Conservation (phyloP, 1,284 basidiomycete species). For the Microstroma glucosiphilum region DNA sequence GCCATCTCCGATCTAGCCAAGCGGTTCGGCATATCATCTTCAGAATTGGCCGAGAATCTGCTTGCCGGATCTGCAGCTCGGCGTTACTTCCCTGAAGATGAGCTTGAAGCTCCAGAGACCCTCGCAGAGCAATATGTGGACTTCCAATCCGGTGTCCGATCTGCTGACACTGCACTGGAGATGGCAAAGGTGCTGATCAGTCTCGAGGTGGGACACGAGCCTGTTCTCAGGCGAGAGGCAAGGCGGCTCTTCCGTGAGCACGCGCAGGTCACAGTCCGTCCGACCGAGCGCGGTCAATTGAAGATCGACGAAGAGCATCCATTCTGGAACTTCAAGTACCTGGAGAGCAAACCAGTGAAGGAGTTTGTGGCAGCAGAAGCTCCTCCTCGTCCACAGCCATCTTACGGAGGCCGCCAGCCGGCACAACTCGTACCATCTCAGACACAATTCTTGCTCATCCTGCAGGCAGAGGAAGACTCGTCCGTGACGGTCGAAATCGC, state of each 20-base stretch:
- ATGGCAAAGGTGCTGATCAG: slow-evolving; percentile 74
- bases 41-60: slow-evolving; percentile 75
- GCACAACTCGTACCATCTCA: slow-evolving; percentile 22
- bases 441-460: slow-evolving; percentile 81
- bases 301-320: slow-evolving; percentile 86
- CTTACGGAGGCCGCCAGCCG: slow-evolving; percentile 1
- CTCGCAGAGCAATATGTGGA: slow-evolving; percentile 46
- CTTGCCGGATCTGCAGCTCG: slow-evolving; percentile 55
- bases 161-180: slow-evolving; percentile 31
- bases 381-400: neutral
- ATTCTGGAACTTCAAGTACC: slow-evolving; percentile 93
- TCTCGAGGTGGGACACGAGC: slow-evolving; percentile 88
- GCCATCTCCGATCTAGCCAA: slow-evolving; percentile 68
- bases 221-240: slow-evolving; percentile 73
- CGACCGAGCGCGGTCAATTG: slow-evolving; percentile 81
- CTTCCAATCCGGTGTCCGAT: slow-evolving; percentile 23
- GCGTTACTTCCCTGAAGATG: slow-evolving; percentile 61
- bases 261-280: slow-evolving; percentile 73
- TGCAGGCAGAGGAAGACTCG: slow-evolving; percentile 81
- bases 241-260: slow-evolving; percentile 70
- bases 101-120: slow-evolving; percentile 23
- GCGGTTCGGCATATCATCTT: slow-evolving; percentile 70
- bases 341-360: slow-evolving; percentile 71
- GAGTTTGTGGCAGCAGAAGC: slow-evolving; percentile 55
- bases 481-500: slow-evolving; percentile 72